A percentile compares a stretch with the other conserved stretches of the same genome.
Evolutionary conservation across 169 alveolate species (phyloP).

Genomic region (Plasmodium vivax): DNA sequence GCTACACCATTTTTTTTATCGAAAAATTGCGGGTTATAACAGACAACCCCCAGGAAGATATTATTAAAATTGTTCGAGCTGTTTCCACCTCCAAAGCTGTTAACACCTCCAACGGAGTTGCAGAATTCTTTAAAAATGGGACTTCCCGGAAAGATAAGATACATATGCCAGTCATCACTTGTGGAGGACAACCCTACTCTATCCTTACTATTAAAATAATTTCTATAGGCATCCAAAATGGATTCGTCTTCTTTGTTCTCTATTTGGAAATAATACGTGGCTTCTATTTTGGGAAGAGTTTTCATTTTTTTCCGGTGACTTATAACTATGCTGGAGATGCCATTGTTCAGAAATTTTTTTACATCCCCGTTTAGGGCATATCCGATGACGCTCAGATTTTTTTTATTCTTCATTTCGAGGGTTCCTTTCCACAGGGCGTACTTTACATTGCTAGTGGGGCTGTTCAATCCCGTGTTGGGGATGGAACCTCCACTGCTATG

Average conservation of each 20-base stretch:
- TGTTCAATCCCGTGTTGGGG: background rate
- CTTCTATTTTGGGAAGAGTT: conserved; percentile 41
- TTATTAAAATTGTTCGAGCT: conserved; percentile 7
- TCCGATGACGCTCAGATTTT: conserved; percentile 18
- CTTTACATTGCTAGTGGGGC: background rate
- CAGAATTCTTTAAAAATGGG: conserved; percentile 49
- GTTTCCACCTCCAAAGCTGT: background rate
- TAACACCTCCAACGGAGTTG: background rate
- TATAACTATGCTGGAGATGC: conserved; percentile 21
- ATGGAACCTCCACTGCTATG: background rate
- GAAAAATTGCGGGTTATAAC: conserved; percentile 35
- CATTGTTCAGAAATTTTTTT: conserved; percentile 11
- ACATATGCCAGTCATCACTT: conserved; percentile 62
- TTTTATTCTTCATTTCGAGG: conserved; percentile 69
- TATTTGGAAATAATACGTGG: conserved; percentile 62
- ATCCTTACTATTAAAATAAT: conserved; percentile 71
- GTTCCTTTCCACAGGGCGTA: conserved; percentile 48
- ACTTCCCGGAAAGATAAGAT: conserved; percentile 60
- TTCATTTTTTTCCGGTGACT: conserved; percentile 73
- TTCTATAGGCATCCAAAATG: conserved; percentile 55
- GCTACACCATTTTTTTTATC: conserved; percentile 6
- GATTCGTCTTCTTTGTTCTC: conserved; percentile 42
- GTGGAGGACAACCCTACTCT: conserved; percentile 72
- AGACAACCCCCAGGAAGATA: conserved; percentile 51
- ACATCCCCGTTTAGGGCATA: conserved; percentile 44